Evolutionary conservation across 225 moss, liverwort and hornwort species (phyloP).

Genomic region (Neckera pumila): DNA sequence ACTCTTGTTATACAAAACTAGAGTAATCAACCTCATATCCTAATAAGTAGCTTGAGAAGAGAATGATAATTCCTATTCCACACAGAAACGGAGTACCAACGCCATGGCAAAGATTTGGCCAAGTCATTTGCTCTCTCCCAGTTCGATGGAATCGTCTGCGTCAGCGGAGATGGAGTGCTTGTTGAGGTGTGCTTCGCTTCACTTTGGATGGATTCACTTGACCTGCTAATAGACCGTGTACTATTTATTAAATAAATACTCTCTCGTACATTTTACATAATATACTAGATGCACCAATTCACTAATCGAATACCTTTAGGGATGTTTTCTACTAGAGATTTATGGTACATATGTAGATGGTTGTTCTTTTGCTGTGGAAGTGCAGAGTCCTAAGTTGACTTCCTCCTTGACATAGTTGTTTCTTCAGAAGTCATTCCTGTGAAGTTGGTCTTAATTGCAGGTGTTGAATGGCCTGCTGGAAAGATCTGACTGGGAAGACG

Average conservation of each 20-base stretch:
- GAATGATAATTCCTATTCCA: not conserved
- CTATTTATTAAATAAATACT: not conserved
- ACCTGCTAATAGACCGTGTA: not conserved
- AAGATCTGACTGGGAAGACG: slow-evolving; percentile 81
- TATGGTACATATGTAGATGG: not conserved
- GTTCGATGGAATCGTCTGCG: slow-evolving; percentile 82
- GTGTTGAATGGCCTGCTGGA: slow-evolving; percentile 87
- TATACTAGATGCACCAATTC: not conserved
- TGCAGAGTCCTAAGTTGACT: not conserved
- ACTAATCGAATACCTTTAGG: not conserved
- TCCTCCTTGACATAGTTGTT: not conserved
- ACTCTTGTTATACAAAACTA: not conserved
- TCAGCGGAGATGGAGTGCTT: slow-evolving; percentile 94
- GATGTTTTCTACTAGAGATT: not conserved
- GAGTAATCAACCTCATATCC: not conserved
- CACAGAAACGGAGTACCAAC: slow-evolving; percentile 75
- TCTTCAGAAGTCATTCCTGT: not conserved
- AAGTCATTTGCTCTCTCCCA: slow-evolving; percentile 55
- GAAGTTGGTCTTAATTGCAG: slow-evolving; percentile 22
- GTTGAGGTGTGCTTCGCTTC: slow-evolving; percentile 53
- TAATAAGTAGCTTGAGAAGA: not conserved
- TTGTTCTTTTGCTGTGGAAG: not conserved
- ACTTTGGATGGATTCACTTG: not conserved
- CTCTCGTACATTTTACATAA: not conserved
- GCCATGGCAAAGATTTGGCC: slow-evolving; percentile 71